Base-by-base conservation (phyloP, 2,329 filamentous ascomycete species). In the Chaetomiaceae sp. region DNA sequence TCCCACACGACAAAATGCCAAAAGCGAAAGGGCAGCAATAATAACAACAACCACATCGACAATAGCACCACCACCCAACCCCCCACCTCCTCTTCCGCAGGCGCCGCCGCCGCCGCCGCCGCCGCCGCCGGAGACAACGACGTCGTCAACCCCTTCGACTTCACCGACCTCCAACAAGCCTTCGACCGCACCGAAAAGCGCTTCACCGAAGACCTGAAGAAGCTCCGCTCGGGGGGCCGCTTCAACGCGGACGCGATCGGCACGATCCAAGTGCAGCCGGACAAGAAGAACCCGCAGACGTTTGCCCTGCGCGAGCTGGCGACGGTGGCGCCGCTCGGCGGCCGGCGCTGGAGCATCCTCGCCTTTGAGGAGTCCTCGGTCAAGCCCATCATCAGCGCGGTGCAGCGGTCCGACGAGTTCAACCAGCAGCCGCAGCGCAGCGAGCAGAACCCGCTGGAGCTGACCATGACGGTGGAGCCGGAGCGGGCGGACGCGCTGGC, bases 401-500 rank as follows among this genome's bases (percentile, higher is more conserved):
- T 82, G 46, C 78, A 81, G 68, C 62, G 66, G 27, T 75, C 71
- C 62, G 62, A 66, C n/a, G 73, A 78, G 60, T 81, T 78, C 68
- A 82, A 82, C 71, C 79, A 82, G 73, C 79, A 81, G 73, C 79
- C 79, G 42, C 80, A 82, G 73, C 71, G 71, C 18, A 73, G 73
- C 64, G 71, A 76, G 41, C 79, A 82, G 65, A 82, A 82, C 67
- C 77, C 80, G 66, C 74, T 82, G 20, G 79, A 82, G 71, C 74
- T 83, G 53, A 62, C 77, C 25, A 71, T 83, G 56, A 73, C 73
- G 62, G 67, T 81, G 50, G 78, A 82, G 71, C 67, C 72, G 27
- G 77, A 79, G 69, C 67, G 68, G 58, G 71, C 68, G 50, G 78
- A 79, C 25, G 78, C 76, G 50, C 63, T 76, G 33, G 64, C 65